A percentile compares a stretch with the other conserved stretches of the same genome.
Conservation (phyloP, 2,329 filamentous ascomycete genomes). For the Dichotomopilus funicola region DNA sequence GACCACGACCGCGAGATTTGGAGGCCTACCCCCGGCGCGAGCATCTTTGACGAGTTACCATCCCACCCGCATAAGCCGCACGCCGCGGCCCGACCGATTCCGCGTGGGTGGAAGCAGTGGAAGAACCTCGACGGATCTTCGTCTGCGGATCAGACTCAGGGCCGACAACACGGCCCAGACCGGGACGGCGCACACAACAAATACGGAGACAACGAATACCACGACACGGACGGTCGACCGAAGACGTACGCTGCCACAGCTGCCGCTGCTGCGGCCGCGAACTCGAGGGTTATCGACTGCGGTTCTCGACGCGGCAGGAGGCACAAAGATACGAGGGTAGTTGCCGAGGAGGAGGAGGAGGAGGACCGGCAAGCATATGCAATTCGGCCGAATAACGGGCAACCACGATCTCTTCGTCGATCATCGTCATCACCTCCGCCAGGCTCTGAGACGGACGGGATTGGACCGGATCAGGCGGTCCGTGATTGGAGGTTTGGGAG, state of each 20-base stretch:
- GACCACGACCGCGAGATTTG: conserved; percentile 34
- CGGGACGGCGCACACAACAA: neutral
- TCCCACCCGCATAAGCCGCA: conserved; percentile 35
- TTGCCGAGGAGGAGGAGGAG: too few species aligned
- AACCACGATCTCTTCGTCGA: conserved; percentile 34
- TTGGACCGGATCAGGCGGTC: conserved; percentile 43
- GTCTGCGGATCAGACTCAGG: neutral
- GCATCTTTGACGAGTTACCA: conserved; percentile 52
- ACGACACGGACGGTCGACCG: neutral
- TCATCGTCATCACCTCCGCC: conserved; percentile 34
- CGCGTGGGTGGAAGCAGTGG: too few species aligned
- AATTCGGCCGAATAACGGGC: conserved; percentile 35
- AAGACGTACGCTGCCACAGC: neutral
- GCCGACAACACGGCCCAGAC: neutral
- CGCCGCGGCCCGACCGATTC: too few species aligned
- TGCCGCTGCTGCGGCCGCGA: neutral
- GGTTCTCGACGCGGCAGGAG: conserved; percentile 35
- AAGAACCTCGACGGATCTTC: too few species aligned
- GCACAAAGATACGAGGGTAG: conserved; percentile 9
- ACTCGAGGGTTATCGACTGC: conserved; percentile 43
- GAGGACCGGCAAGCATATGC: conserved; percentile 24
- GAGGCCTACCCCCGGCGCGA: conserved; percentile 42
- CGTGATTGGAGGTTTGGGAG: conserved; percentile 75
- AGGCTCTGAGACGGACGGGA: conserved; percentile 34
- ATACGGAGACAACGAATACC: neutral